Percentiles rank a stretch among this genome's conserved stretches.
phyloP scores from a whole-genome alignment of 768 basidiomycete species.

The Pholiota microspora region DNA sequence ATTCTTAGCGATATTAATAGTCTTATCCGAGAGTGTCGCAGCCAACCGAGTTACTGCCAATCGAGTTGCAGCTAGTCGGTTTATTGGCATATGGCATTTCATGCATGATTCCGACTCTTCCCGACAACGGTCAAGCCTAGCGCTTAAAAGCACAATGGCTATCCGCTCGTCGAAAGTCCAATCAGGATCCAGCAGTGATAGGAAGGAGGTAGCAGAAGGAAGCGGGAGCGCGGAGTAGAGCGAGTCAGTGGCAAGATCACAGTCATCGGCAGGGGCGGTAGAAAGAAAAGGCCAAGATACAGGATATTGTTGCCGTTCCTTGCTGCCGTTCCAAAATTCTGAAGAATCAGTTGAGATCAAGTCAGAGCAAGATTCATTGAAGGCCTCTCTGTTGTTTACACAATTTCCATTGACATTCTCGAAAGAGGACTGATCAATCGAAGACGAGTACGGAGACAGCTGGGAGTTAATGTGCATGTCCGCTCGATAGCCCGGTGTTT shows the following conservation, averaged over 20 bases:
- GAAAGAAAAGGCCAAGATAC: not conserved
- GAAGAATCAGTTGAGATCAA: not conserved
- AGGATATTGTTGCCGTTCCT: not conserved
- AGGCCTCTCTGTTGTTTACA: not conserved
- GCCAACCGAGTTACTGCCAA: not conserved
- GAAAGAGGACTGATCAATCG: not conserved
- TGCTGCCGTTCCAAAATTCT: not conserved
- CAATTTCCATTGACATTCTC: not conserved
- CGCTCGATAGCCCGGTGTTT: too few relatives aligned
- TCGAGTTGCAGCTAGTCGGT: not conserved
- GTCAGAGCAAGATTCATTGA: not conserved
- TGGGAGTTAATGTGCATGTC: too few relatives aligned
- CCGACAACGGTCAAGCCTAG: not conserved
- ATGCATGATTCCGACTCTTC: not conserved
- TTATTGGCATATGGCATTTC: not conserved
- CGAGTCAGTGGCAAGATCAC: not conserved
- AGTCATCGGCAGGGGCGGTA: not conserved
- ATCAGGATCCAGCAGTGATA: not conserved
- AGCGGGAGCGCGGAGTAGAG: not conserved
- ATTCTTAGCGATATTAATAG: not conserved
- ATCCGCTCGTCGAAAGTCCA: constrained; percentile 1
- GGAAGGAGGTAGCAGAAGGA: not conserved
- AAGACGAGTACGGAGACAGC: not conserved
- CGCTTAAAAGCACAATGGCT: not conserved
- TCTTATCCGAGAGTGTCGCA: not conserved